Percentiles rank a stretch among this genome's conserved stretches.
Evolutionary conservation across 306 rosid species (phyloP).

Genomic region (Mucuna pruriens): DNA sequence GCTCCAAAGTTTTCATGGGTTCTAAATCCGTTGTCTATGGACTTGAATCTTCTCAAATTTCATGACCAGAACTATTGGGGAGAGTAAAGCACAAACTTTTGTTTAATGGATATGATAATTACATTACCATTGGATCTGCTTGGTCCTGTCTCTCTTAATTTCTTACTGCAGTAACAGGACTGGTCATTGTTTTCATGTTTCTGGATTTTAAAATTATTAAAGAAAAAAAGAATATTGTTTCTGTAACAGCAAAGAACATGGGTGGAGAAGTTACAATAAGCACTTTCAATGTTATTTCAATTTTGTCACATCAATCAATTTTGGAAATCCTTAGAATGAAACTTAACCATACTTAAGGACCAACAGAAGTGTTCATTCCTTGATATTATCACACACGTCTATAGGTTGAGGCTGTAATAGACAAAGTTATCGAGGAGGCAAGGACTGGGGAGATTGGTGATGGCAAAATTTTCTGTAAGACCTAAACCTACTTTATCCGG

Average conservation of each 20-base stretch:
- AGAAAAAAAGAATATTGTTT: neutral
- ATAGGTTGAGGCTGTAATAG: slow-evolving; percentile 81
- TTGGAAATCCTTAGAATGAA: neutral
- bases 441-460: slow-evolving; percentile 97
- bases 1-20: neutral
- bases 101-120: neutral
- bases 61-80: neutral
- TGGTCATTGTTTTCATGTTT: slow-evolving; percentile 6
- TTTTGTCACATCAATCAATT: slow-evolving; percentile 7
- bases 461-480: slow-evolving; percentile 90
- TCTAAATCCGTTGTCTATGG: neutral
- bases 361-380: slow-evolving; percentile 18
- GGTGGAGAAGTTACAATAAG: neutral
- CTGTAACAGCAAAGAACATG: neutral
- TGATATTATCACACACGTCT: slow-evolving; percentile 17
- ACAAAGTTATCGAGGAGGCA: slow-evolving; percentile 74
- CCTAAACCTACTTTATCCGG: slow-evolving; percentile 29
- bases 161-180: neutral
- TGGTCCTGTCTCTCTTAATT: neutral
- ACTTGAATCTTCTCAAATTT: slow-evolving; percentile 6
- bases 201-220: neutral
- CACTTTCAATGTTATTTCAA: slow-evolving; percentile 16
- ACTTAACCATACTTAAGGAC: slow-evolving; percentile 4
- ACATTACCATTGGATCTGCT: slow-evolving; percentile 7
- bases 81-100: neutral